Evolutionary conservation across 331 rosid genomes (phyloP).

Genomic region (Ulmus americana): DNA sequence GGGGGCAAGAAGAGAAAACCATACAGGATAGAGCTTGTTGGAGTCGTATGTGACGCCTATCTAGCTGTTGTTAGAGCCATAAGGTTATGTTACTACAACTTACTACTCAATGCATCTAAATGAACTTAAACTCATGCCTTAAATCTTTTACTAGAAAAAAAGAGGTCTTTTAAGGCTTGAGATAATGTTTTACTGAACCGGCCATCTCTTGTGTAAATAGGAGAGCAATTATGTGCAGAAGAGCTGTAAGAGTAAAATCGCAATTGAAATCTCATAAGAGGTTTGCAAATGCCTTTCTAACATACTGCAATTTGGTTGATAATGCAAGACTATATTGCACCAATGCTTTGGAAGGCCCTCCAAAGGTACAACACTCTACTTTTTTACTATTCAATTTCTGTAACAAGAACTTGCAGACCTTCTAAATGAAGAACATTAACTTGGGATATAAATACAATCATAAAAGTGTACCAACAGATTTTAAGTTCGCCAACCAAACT

Average conservation of each 20-base stretch:
- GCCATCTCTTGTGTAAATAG: constrained; percentile 35
- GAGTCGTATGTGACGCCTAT: constrained; percentile 90
- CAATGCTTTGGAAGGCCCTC: constrained; percentile 83
- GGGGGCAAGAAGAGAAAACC: constrained; percentile 80
- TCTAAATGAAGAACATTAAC: too few relatives aligned
- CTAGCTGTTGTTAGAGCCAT: constrained; percentile 84
- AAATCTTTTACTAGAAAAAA: neutral
- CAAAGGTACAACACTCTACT: constrained; percentile 46
- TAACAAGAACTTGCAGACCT: too few relatives aligned
- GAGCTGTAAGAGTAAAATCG: constrained; percentile 79
- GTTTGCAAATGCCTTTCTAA: constrained; percentile 76
- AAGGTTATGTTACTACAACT: constrained; percentile 41
- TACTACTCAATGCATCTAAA: neutral
- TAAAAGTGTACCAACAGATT: too few relatives aligned
- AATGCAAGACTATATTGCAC: constrained; percentile 77
- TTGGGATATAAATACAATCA: too few relatives aligned
- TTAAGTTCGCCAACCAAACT: too few relatives aligned
- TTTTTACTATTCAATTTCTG: too few relatives aligned
- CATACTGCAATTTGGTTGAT: constrained; percentile 70
- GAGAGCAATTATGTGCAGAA: constrained; percentile 87
- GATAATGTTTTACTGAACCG: constrained; percentile 7
- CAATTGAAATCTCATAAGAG: constrained; percentile 85
- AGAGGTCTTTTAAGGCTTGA: neutral
- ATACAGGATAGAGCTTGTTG: constrained; percentile 87
- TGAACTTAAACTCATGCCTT: neutral